Base-by-base conservation (phyloP, 2,329 filamentous ascomycete genomes). In the Pyricularia sp. region DNA sequence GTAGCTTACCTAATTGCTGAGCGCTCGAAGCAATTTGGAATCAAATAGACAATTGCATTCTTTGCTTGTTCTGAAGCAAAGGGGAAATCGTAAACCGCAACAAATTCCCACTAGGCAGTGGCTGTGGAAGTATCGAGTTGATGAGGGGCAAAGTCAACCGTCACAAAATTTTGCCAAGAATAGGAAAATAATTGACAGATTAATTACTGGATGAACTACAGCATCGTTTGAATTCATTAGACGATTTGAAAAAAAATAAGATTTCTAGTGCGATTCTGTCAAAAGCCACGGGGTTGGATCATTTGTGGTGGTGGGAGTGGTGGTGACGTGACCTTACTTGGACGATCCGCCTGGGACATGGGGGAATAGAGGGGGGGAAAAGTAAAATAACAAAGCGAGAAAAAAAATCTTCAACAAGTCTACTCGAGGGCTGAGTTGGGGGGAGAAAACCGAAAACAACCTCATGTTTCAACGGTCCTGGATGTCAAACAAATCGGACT, bases 401-500 rank as follows among this genome's bases (percentile, higher is more conserved):
- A 23, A 64, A 14, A n/a, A 42, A 26, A 42, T 42, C 36, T 42
- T 50, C 64, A 36, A 42, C 64, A 36, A 31, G 17, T 23, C n/a
- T n/a, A 31, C 23, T 7, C 20, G 20, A n/a, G 7, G 4, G 20
- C 28, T 66, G 12, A 17, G n/a, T 33, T 25, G 64, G 64, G 31
- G 31, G 12, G 64, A 68, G 66, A 61, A 68, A 70, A 70, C 66
- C 70, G 72, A 70, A 78, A 77, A 77, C 74, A 76, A 72, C 68
- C 68, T 74, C 73, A 73, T 75, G 77, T 78, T 78, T 78, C 76
- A 76, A 77, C 70, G 72, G 71, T 68, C 69, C 69, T 68, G 67
- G 69, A 74, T 72, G 73, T 73, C 76, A 76, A 77, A 67, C 65
- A 67, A 67, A 67, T 66, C 64, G 28, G 64, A 30, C 33, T 65